Conservation (phyloP, 148 eudicot species). For the Nepenthes mirabilis region DNA sequence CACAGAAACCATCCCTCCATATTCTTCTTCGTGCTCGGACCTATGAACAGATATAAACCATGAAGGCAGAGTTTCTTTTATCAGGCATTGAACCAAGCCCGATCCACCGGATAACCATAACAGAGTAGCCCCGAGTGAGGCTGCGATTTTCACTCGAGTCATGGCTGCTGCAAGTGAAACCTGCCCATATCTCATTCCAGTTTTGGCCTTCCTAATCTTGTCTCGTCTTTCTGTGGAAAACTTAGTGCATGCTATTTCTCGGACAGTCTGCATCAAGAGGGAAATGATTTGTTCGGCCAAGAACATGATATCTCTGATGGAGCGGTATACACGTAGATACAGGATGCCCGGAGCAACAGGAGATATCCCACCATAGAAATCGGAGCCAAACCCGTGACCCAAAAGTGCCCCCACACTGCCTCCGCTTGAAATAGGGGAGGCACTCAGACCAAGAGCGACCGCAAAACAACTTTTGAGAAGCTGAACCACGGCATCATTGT, state of each 20-base stretch:
- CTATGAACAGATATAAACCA: constrained; percentile 68
- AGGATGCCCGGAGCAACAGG: constrained; percentile 88
- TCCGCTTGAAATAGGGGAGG: constrained; percentile 24
- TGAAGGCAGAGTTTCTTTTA: constrained; percentile 74
- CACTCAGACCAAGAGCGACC: constrained; percentile 45
- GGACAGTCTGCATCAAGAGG: constrained; percentile 52
- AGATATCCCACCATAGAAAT: constrained; percentile 58
- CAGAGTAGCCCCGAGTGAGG: constrained; percentile 64
- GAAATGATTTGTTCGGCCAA: constrained; percentile 63
- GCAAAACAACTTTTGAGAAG: constrained; percentile 71
- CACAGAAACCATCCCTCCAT: constrained; percentile 29
- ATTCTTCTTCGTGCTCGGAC: constrained; percentile 24
- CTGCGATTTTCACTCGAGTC: constrained; percentile 64
- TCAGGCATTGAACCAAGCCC: constrained; percentile 50
- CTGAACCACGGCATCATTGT: constrained; percentile 67
- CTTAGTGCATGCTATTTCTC: constrained; percentile 31
- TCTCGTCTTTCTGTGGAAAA: constrained; percentile 20
- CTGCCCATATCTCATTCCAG: constrained; percentile 27
- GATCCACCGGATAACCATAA: constrained; percentile 64
- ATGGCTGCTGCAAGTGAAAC: constrained; percentile 45
- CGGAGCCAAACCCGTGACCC: constrained; percentile 78
- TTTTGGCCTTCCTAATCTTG: constrained; percentile 27
- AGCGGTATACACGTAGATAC: constrained; percentile 55
- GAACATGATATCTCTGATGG: constrained; percentile 65
- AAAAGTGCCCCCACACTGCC: constrained; percentile 76